Evolutionary conservation across 305 asterid species (phyloP).

Genomic region (Fraxinus angustifolia): DNA sequence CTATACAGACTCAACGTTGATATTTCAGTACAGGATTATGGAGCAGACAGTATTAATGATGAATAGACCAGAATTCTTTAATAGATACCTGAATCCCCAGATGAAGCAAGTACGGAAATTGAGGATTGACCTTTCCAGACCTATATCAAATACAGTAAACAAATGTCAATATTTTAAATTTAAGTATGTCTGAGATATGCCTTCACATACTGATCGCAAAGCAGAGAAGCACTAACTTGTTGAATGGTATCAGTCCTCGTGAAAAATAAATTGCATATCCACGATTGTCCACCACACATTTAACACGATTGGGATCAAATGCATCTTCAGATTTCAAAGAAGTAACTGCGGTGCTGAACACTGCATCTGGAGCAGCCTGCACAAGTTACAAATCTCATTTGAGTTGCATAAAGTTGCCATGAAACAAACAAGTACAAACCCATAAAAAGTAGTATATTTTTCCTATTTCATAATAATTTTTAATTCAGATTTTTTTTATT

Average conservation of each 20-base stretch:
- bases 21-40: background rate
- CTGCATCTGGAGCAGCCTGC: slow-evolving; percentile 56
- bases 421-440: background rate
- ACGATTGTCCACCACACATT: slow-evolving; percentile 67
- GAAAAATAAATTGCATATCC: slow-evolving; percentile 91
- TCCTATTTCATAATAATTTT: background rate
- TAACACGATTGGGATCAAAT: slow-evolving; percentile 48
- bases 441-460: background rate
- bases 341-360: slow-evolving; percentile 54
- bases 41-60: background rate
- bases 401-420: slow-evolving; percentile 1
- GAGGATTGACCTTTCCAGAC: slow-evolving; percentile 70
- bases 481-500: background rate
- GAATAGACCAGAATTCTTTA: background rate
- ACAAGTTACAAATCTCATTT: slow-evolving; percentile 5
- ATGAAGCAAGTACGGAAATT: slow-evolving; percentile 88
- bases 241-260: slow-evolving; percentile 70
- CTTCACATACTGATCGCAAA: background rate
- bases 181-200: background rate
- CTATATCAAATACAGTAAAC: slow-evolving; percentile 33
- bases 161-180: background rate
- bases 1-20: background rate
- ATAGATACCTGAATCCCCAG: slow-evolving; percentile 83
- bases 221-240: slow-evolving; percentile 50
- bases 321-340: slow-evolving; percentile 53